Percentiles rank a stretch among this genome's conserved stretches.
Evolutionary conservation across 2,329 filamentous ascomycete species (phyloP).

Genomic region (Alternaria gaisen): DNA sequence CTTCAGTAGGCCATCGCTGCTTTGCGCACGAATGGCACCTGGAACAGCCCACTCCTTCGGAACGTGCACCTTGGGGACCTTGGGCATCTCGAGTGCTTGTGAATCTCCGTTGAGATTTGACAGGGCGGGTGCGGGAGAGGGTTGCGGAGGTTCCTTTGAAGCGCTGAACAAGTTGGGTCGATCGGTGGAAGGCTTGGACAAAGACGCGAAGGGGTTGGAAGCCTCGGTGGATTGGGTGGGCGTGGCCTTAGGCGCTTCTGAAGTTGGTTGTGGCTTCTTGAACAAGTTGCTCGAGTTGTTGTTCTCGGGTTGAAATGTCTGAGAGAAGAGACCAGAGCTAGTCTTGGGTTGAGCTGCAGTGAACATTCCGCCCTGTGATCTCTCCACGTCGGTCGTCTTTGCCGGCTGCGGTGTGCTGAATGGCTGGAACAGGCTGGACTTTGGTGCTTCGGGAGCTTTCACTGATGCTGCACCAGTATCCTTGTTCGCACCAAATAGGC

Average conservation of each 20-base stretch:
- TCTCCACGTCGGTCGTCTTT: slow-evolving; percentile 26
- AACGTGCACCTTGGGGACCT: slow-evolving; percentile 36
- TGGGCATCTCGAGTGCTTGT: slow-evolving; percentile 27
- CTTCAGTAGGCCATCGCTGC: slow-evolving; percentile 22
- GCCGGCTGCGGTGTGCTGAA: slow-evolving; percentile 37
- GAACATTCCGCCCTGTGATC: slow-evolving; percentile 27
- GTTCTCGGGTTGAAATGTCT: slow-evolving; percentile 26
- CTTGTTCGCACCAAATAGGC: slow-evolving; percentile 30
- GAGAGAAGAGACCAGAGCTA: slow-evolving; percentile 30
- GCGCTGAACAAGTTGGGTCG: slow-evolving; percentile 26
- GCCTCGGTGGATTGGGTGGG: slow-evolving; percentile 11
- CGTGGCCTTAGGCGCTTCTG: slow-evolving; percentile 20
- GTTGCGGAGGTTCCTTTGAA: slow-evolving; percentile 22
- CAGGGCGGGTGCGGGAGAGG: slow-evolving; percentile 22
- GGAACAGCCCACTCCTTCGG: slow-evolving; percentile 37
- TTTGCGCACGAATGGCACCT: slow-evolving; percentile 14
- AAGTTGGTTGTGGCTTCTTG: slow-evolving; percentile 20
- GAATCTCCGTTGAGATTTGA: slow-evolving; percentile 21
- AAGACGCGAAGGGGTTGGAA: slow-evolving; percentile 28
- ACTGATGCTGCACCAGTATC: slow-evolving; percentile 8
- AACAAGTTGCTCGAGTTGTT: slow-evolving; percentile 19
- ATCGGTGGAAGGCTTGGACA: slow-evolving; percentile 22
- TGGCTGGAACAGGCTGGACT: slow-evolving; percentile 29
- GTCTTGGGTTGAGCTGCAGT: slow-evolving; percentile 32
- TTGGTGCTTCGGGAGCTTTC: slow-evolving; percentile 25